Evolutionary conservation across 2,329 filamentous ascomycete genomes (phyloP).

Genomic region (Arachnomyces sp.): DNA sequence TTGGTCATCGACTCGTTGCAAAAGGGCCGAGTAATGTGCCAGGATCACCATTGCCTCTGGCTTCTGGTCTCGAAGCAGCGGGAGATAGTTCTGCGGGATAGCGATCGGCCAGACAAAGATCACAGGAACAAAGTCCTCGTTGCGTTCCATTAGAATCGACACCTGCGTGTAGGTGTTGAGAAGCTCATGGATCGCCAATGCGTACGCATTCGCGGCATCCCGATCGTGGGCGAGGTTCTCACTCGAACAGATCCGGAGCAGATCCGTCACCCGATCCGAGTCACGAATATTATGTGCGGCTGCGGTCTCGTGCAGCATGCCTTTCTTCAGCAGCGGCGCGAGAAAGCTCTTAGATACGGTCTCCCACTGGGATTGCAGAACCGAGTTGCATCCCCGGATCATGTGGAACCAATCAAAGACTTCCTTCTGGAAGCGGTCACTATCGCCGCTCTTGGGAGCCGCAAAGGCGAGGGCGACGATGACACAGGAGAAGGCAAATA

Average conservation of each 20-base stretch:
- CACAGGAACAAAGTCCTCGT: slow-evolving; percentile 20
- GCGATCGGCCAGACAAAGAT: slow-evolving; percentile 24
- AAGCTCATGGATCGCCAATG: slow-evolving; percentile 22
- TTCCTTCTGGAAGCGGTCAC: slow-evolving; percentile 18
- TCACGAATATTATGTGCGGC: slow-evolving; percentile 18
- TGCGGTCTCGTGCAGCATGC: slow-evolving; percentile 20
- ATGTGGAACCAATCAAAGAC: slow-evolving; percentile 24
- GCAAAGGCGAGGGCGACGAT: slow-evolving; percentile 23
- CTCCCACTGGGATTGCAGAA: slow-evolving; percentile 21
- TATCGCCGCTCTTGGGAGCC: slow-evolving; percentile 11
- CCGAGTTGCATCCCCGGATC: slow-evolving; percentile 23
- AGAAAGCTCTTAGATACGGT: slow-evolving; percentile 20
- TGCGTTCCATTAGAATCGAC: slow-evolving; percentile 16
- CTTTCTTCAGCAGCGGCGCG: slow-evolving; percentile 21
- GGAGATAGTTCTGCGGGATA: slow-evolving; percentile 20
- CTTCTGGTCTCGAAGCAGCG: slow-evolving; percentile 20
- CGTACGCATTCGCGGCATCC: slow-evolving; percentile 19
- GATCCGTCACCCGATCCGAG: slow-evolving; percentile 19
- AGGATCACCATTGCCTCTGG: slow-evolving; percentile 24
- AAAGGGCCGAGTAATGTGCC: slow-evolving; percentile 22
- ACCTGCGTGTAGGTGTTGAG: slow-evolving; percentile 23
- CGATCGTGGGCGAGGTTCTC: slow-evolving; percentile 13
- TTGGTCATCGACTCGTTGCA: slow-evolving; percentile 19
- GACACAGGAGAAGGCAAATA: slow-evolving; percentile 28
- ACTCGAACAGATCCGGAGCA: slow-evolving; percentile 18